A percentile compares a stretch with the other conserved stretches of the same genome.
phyloP scores from a whole-genome alignment of 2,329 filamentous ascomycete genomes.

The Paecilomyces fulvus region DNA sequence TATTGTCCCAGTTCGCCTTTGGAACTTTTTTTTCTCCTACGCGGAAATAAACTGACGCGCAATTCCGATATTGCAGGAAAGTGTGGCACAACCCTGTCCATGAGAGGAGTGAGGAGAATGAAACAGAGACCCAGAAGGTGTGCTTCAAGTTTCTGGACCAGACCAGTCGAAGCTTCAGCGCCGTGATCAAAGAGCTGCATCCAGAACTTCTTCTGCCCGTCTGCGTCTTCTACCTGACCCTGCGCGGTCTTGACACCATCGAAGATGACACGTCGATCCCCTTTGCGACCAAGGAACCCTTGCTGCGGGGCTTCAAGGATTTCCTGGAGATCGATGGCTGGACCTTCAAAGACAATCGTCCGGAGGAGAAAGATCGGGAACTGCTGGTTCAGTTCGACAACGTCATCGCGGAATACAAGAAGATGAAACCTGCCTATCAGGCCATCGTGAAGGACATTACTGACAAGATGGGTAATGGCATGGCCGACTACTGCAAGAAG shows the following conservation, averaged over 20 bases:
- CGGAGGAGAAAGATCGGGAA: slow-evolving; percentile 88
- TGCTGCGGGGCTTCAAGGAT: slow-evolving; percentile 74
- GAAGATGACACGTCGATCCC: slow-evolving; percentile 97
- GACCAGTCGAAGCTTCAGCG: slow-evolving; percentile 87
- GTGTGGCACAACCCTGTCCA: slow-evolving; percentile 94
- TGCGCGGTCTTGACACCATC: slow-evolving; percentile 93
- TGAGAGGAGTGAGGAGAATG: slow-evolving; percentile 66
- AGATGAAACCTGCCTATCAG: slow-evolving; percentile 75
- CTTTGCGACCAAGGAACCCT: slow-evolving; percentile 70
- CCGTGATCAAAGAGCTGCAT: slow-evolving; percentile 92
- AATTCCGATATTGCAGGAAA: slow-evolving; percentile 54
- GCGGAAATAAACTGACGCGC: neutral
- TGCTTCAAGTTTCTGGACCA: slow-evolving; percentile 80
- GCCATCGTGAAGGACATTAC: slow-evolving; percentile 89
- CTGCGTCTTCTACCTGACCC: slow-evolving; percentile 82
- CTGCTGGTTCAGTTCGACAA: slow-evolving; percentile 87
- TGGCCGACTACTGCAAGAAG: slow-evolving; percentile 90
- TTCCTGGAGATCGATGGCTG: slow-evolving; percentile 77
- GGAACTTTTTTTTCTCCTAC: neutral
- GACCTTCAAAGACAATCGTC: slow-evolving; percentile 78
- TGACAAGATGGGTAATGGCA: slow-evolving; percentile 91
- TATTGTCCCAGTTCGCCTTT: neutral
- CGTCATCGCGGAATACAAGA: slow-evolving; percentile 77
- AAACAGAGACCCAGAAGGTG: slow-evolving; percentile 62
- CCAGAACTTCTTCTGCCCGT: slow-evolving; percentile 87